Evolutionary conservation across 2,329 filamentous ascomycete species (phyloP).

Genomic region (Emergomyces orientalis): DNA sequence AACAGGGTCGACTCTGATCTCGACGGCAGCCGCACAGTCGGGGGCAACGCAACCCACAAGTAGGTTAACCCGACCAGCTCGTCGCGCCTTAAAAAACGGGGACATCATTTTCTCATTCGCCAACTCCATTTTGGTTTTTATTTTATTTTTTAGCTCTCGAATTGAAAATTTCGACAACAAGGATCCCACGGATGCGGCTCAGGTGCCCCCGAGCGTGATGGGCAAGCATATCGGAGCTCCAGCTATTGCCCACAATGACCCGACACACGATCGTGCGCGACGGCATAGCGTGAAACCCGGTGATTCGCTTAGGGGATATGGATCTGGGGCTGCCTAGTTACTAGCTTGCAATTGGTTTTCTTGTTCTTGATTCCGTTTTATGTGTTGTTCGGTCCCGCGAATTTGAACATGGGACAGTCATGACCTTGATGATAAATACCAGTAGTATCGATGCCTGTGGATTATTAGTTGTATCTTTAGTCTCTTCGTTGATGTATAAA

Average conservation of each 20-base stretch:
- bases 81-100: background rate
- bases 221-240: constrained; percentile 42
- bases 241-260: constrained; percentile 38
- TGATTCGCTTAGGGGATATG: constrained; percentile 4
- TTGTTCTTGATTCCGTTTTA: background rate
- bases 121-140: background rate
- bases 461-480: background rate
- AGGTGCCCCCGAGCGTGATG: constrained; percentile 49
- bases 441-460: background rate
- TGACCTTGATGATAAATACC: background rate
- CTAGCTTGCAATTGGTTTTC: background rate
- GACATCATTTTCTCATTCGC: background rate
- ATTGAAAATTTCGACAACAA: constrained; percentile 15
- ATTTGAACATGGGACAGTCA: background rate
- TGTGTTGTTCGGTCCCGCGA: background rate
- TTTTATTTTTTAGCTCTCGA: background rate
- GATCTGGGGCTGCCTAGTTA: background rate
- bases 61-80: constrained; percentile 2
- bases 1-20: constrained; percentile 7
- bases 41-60: constrained; percentile 5
- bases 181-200: constrained; percentile 48
- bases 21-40: constrained; percentile 7
- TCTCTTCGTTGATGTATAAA: background rate
- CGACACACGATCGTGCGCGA: constrained; percentile 36
- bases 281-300: constrained; percentile 35